These are phyloP conservation scores for Phytopythium helicoides DNA, from an alignment of 352 stramenopile genomes.

Conservation along the genomic window DNA sequence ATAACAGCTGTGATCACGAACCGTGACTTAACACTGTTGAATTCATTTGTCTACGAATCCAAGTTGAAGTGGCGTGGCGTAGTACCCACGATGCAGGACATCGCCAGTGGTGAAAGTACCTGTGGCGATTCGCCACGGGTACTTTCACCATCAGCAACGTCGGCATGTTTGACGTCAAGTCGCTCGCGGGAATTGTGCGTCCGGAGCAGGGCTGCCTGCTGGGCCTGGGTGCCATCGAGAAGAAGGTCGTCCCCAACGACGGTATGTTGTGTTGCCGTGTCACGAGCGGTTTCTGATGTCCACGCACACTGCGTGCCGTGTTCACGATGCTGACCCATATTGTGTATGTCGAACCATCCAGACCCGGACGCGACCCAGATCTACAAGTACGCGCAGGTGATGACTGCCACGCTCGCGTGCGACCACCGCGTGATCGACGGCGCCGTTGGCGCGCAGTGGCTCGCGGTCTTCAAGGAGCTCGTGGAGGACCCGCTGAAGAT, in stretches of 20 bases:
- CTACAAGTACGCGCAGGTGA: slow-evolving; percentile 89
- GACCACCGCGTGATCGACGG: slow-evolving; percentile 98
- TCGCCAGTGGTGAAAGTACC: too few species aligned
- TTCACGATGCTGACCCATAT: too few species aligned
- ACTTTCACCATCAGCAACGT: slow-evolving; percentile 98
- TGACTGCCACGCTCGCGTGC: slow-evolving; percentile 96
- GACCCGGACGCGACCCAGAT: slow-evolving; percentile 78
- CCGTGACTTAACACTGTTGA: too few species aligned
- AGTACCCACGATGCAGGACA: too few species aligned
- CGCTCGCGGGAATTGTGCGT: slow-evolving; percentile 92
- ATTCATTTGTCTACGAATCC: too few species aligned
- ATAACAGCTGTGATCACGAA: too few species aligned
- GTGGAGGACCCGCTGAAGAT: slow-evolving; percentile 97
- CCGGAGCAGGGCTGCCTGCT: slow-evolving; percentile 92
- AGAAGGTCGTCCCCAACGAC: slow-evolving; percentile 93
- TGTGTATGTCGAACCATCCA: too few species aligned
- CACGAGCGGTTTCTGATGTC: too few species aligned
- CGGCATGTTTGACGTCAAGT: slow-evolving; percentile 96
- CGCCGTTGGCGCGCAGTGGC: slow-evolving; percentile 95
- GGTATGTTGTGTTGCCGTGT: slow-evolving; percentile 14
- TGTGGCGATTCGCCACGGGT: slow-evolving; percentile 81
- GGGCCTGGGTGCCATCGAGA: slow-evolving; percentile 93
- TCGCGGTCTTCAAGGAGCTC: slow-evolving; percentile 95
- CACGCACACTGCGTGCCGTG: too few species aligned
- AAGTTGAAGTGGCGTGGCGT: too few species aligned